These are phyloP conservation scores for Aspergillus awamori DNA, from an alignment of 2,329 filamentous ascomycete genomes.

Conservation along the genomic window DNA sequence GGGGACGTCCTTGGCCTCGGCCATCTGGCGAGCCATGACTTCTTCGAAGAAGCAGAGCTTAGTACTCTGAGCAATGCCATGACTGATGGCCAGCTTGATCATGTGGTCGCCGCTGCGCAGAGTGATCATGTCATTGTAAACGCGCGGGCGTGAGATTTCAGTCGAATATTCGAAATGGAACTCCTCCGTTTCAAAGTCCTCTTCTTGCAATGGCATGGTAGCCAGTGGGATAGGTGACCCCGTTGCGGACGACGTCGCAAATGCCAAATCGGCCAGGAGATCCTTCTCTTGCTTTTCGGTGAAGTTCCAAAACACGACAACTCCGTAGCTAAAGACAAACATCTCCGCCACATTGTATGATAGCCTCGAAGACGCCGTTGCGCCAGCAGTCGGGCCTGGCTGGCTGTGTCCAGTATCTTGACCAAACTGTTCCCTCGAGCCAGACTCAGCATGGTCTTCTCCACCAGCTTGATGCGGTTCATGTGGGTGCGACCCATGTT, in stretches of 20 bases:
- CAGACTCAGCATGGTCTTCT: conserved; percentile 29
- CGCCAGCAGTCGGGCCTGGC: conserved; percentile 26
- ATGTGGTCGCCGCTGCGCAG: conserved; percentile 93
- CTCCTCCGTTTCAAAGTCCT: conserved; percentile 95
- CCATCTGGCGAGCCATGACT: conserved; percentile 92
- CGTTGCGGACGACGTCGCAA: conserved; percentile 59
- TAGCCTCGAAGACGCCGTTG: conserved; percentile 68
- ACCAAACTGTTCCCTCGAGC: conserved; percentile 2
- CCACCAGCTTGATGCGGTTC: conserved; percentile 21
- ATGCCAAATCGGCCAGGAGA: conserved; percentile 90
- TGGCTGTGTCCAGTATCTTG: conserved; percentile 18
- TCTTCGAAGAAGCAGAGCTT: conserved; percentile 97
- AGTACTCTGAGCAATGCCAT: conserved; percentile 95
- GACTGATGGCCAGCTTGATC: conserved; percentile 97
- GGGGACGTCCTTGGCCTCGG: conserved; percentile 87
- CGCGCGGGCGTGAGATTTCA: conserved; percentile 79
- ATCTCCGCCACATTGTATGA: conserved; percentile 76
- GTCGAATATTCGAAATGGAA: conserved; percentile 98
- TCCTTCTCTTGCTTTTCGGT: conserved; percentile 95
- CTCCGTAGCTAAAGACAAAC: conserved; percentile 96
- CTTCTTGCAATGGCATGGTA: conserved; percentile 77
- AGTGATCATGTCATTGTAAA: conserved; percentile 99
- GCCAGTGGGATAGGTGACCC: conserved; percentile 63
- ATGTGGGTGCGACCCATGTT: conserved; percentile 18
- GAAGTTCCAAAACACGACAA: conserved; percentile 99